Evolutionary conservation across 73 alveolate genomes (phyloP), one percentile per base, ranked within the genome.

Genomic region (Paramecium sexaurelia): DNA sequence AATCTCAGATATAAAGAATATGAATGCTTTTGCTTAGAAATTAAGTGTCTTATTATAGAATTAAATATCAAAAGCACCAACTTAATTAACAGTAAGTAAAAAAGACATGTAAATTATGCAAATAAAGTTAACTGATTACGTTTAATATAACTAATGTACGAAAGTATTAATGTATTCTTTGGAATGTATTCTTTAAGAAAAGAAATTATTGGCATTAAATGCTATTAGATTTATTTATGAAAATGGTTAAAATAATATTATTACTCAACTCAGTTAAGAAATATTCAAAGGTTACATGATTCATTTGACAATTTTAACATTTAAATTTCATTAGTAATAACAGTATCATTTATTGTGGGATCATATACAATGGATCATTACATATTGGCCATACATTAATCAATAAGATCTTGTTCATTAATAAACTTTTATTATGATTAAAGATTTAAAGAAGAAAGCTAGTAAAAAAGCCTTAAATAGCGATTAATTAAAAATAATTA

Each of bases 21-120:
- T 78, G 73, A 43, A 24, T 22, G 75, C 75, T 2, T 78, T 78
- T 24, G 90, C 90, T 22, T 43, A 78, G 22, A 78, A 45, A 8
- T 43, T 78, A 13, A 19, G 40, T 22, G 40, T 41, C 8, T 41
- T 78, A 13, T 19, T 78, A 2, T 20, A 78, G 22, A 41, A 39
- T 78, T 45, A 78, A 41, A 45, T 75, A 8, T 33, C 3, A 24
- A 78, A 43, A 24, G 27, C 90, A 24, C 90, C 90, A 2, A 41
- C 75, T 45, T 20, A 24, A 41, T 43, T 78, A 40, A 45, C 45
- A 3, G 90, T 78, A 6, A 41, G 7, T 22, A 41, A 78, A 78
- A 78, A 45, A 22, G 90, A 78, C 19, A 78, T 78, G 90, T 24
- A 78, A 78, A 78, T 78, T 15, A 78, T 78, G 90, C 22, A 78